These are phyloP conservation scores for Olyra latifolia DNA, from an alignment of 176 grass and related monocot species.

Conservation along the genomic window DNA sequence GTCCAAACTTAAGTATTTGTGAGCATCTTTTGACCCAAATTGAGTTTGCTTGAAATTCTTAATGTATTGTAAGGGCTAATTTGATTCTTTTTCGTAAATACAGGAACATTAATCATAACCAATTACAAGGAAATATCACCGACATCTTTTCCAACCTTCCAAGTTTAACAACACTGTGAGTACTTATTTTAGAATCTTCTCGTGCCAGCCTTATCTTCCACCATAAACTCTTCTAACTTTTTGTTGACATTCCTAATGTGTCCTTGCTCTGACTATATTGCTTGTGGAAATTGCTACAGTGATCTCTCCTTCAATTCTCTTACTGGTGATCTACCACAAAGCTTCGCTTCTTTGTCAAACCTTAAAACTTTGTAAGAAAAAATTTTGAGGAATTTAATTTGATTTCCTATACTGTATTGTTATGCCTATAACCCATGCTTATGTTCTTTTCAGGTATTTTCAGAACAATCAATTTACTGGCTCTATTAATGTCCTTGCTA, in stretches of 20 bases:
- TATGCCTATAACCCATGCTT: not conserved
- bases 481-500: constrained; percentile 65
- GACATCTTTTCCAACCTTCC: constrained; percentile 72
- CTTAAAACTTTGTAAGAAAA: constrained; percentile 76
- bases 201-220: not conserved
- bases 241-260: not conserved
- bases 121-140: constrained; percentile 78
- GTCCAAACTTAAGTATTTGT: constrained; percentile 72
- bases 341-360: constrained; percentile 65
- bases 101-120: constrained; percentile 87
- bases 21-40: constrained; percentile 24
- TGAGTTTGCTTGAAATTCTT: constrained; percentile 9
- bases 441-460: constrained; percentile 60
- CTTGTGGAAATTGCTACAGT: constrained; percentile 37
- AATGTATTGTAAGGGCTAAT: constrained; percentile 25
- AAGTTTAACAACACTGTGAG: constrained; percentile 80
- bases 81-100: constrained; percentile 24
- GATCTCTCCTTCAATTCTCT: constrained; percentile 84
- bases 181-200: not conserved
- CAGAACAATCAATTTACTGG: constrained; percentile 96
- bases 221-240: constrained; percentile 6
- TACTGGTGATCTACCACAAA: constrained; percentile 76
- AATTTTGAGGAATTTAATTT: not conserved
- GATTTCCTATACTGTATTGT: not conserved
- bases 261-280: constrained; percentile 28